A percentile compares a stretch with the other conserved stretches of the same genome.
Conservation (phyloP, 1,139 yeast species). For the Scheffersomyces lignicola region DNA sequence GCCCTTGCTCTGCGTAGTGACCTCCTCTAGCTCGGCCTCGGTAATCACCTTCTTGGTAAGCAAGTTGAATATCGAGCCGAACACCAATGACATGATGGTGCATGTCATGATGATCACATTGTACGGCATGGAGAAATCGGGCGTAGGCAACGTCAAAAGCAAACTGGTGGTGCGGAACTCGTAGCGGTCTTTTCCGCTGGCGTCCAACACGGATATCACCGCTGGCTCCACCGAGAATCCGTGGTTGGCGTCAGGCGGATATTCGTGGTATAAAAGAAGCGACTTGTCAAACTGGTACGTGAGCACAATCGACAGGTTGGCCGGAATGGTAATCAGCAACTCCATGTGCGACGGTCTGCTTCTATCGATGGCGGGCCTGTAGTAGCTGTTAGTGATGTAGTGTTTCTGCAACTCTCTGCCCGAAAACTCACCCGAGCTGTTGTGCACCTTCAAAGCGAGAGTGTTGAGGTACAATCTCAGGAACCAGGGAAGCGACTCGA, state of each 20-base stretch:
- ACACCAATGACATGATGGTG: slow-evolving; percentile 88
- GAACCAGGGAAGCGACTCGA: slow-evolving; percentile 92
- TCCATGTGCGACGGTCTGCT: slow-evolving; percentile 83
- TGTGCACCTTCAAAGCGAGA: slow-evolving; percentile 29
- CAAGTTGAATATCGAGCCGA: slow-evolving; percentile 83
- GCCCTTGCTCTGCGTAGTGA: slow-evolving; percentile 24
- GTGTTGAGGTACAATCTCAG: slow-evolving; percentile 82
- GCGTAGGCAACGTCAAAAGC: slow-evolving; percentile 86
- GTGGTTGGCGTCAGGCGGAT: slow-evolving; percentile 99
- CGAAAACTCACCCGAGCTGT: slow-evolving; percentile 20
- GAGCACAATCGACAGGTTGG: slow-evolving; percentile 59
- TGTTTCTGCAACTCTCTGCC: slow-evolving; percentile 9
- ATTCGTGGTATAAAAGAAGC: slow-evolving; percentile 79
- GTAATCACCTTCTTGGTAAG: slow-evolving; percentile 74
- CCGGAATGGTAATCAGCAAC: slow-evolving; percentile 61
- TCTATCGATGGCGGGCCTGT: slow-evolving; percentile 79
- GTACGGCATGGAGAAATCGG: slow-evolving; percentile 98
- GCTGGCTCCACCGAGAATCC: slow-evolving; percentile 96
- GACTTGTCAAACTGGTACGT: slow-evolving; percentile 87
- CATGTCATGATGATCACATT: slow-evolving; percentile 94
- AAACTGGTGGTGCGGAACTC: slow-evolving; percentile 81
- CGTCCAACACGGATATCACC: slow-evolving; percentile 55
- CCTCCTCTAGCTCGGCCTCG: slow-evolving; percentile 67
- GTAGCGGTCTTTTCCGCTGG: slow-evolving; percentile 35
- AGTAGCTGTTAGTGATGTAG: slow-evolving; percentile 54